A percentile compares a stretch with the other conserved stretches of the same genome.
Evolutionary conservation across 192 early-diverging fungal genomes (phyloP).

Genomic region (Coemansia sp.): DNA sequence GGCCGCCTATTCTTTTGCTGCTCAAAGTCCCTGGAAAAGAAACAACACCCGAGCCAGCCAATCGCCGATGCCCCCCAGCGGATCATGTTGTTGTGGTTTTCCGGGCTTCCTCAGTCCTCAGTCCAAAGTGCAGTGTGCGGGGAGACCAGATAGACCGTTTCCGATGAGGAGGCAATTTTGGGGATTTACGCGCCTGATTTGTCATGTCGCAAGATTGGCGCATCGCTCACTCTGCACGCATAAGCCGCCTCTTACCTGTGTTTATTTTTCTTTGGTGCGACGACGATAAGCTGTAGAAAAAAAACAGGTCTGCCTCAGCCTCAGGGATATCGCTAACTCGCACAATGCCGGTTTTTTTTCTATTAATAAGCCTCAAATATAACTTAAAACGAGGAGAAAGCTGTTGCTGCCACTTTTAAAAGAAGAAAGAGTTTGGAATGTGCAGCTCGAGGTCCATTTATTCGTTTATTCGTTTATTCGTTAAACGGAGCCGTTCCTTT

Average conservation of each 20-base stretch:
- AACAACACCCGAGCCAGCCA: neutral
- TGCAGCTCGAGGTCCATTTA: too few relatives aligned
- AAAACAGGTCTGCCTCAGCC: too few relatives aligned
- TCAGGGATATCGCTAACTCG: neutral
- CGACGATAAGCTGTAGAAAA: too few relatives aligned
- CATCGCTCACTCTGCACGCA: neutral
- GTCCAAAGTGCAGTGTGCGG: slow-evolving; percentile 2
- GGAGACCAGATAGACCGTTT: slow-evolving; percentile 9
- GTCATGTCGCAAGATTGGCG: neutral
- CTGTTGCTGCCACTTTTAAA: too few relatives aligned
- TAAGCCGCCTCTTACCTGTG: neutral
- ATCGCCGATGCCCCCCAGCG: neutral
- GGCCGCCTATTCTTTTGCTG: neutral
- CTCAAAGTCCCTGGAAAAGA: neutral
- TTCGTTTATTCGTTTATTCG: too few relatives aligned
- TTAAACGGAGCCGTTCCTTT: too few relatives aligned
- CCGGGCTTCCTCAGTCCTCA: neutral
- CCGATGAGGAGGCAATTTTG: slow-evolving; percentile 4
- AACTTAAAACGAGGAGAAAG: too few relatives aligned
- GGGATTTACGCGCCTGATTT: slow-evolving; percentile 8
- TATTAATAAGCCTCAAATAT: neutral
- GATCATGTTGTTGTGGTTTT: slow-evolving; percentile 8
- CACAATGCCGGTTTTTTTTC: neutral
- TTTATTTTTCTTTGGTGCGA: neutral
- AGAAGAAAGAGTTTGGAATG: too few relatives aligned